phyloP scores from a whole-genome alignment of 1,284 basidiomycete species.

The Leucoagaricus sp. region DNA sequence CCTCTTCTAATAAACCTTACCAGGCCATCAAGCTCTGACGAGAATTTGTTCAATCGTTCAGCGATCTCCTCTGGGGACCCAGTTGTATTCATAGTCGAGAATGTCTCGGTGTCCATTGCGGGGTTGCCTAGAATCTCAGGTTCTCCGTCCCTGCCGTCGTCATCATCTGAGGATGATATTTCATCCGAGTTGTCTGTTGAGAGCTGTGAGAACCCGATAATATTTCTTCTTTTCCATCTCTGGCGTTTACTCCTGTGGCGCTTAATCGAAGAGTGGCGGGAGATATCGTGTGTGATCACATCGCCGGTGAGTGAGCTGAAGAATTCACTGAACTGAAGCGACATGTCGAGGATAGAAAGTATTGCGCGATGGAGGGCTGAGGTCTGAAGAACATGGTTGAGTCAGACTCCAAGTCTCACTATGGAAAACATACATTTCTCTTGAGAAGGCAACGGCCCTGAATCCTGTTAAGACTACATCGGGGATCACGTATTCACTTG shows the following conservation, averaged over 20 bases:
- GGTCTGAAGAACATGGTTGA: conserved; percentile 43
- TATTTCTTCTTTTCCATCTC: conserved; percentile 50
- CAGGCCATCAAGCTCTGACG: conserved; percentile 65
- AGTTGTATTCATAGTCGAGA: conserved; percentile 44
- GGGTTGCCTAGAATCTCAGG: conserved; percentile 28
- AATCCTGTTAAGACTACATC: conserved; percentile 66
- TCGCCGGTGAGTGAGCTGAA: conserved; percentile 64
- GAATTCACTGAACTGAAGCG: conserved; percentile 63
- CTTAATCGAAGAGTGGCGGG: conserved; percentile 54
- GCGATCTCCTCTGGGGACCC: conserved; percentile 47
- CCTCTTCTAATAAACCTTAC: conserved; percentile 69
- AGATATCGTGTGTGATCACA: conserved; percentile 57
- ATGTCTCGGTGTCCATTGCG: conserved; percentile 33
- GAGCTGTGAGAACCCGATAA: conserved; percentile 61
- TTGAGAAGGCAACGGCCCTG: conserved; percentile 69
- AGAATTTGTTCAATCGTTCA: conserved; percentile 59
- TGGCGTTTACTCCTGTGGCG: conserved; percentile 63
- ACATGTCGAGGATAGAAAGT: conserved; percentile 72
- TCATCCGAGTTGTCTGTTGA: conserved; percentile 31
- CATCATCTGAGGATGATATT: conserved; percentile 46
- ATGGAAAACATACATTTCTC: conserved; percentile 49
- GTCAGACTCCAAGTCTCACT: background rate
- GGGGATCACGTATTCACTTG: conserved; percentile 13
- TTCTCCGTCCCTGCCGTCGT: conserved; percentile 35
- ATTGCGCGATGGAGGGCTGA: conserved; percentile 64